Evolutionary conservation across 108 stramenopile genomes (phyloP).

Genomic region (Parietichytrium sp.): DNA sequence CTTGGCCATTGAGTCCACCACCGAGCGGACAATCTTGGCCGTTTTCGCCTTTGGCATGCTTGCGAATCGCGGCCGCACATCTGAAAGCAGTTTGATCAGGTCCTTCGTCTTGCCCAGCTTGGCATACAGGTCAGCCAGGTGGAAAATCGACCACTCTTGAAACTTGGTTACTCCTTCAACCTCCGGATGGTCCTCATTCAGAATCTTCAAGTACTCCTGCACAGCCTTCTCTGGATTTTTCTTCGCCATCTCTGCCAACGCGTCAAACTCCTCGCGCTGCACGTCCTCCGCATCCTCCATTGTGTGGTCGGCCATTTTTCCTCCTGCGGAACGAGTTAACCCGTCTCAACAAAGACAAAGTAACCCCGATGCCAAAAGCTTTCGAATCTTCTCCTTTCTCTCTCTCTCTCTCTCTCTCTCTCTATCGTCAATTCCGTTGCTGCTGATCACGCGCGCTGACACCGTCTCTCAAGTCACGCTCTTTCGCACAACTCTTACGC

Average conservation of each 20-base stretch:
- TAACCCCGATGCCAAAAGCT: too few species aligned
- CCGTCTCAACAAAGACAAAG: too few species aligned
- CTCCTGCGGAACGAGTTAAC: too few species aligned
- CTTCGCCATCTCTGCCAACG: neutral
- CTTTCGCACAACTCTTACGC: too few species aligned
- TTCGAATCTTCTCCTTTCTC: too few species aligned
- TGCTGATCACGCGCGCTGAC: too few species aligned
- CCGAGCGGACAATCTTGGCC: constrained; percentile 84
- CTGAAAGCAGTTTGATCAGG: constrained; percentile 79
- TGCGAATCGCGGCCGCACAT: constrained; percentile 71
- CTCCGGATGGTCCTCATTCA: neutral
- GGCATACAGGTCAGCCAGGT: constrained; percentile 80
- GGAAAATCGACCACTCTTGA: constrained; percentile 85
- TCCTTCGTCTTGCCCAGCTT: constrained; percentile 63
- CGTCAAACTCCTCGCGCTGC: constrained; percentile 37
- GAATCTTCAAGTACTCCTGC: neutral
- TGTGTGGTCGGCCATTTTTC: too few species aligned
- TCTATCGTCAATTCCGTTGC: too few species aligned
- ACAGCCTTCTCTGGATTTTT: neutral
- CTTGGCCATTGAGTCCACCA: constrained; percentile 87
- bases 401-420: too few species aligned
- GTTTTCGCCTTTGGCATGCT: constrained; percentile 92
- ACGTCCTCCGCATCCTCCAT: constrained; percentile 44
- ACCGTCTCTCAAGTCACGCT: too few species aligned
- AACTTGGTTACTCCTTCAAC: neutral